phyloP scores from a whole-genome alignment of 2,329 filamentous ascomycete genomes.

The Pseudonectria foliicola region DNA sequence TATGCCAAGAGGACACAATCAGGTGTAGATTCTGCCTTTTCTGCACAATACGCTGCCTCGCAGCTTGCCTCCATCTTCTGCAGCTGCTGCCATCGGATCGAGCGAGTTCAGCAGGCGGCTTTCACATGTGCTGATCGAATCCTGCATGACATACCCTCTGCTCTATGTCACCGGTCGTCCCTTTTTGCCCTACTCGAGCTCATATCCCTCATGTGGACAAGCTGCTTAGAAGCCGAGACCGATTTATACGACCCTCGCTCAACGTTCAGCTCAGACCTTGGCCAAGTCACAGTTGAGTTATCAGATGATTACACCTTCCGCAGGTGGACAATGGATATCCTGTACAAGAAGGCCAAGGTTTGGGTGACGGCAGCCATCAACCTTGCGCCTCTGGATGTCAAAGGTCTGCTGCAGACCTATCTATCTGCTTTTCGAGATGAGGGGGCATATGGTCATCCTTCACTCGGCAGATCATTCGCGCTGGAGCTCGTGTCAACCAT shows the following conservation, averaged over 20 bases:
- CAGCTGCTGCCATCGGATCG: slow-evolving; percentile 87
- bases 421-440: slow-evolving; percentile 92
- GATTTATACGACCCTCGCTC: slow-evolving; percentile 88
- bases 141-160: slow-evolving; percentile 76
- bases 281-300: slow-evolving; percentile 77
- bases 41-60: slow-evolving; percentile 82
- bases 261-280: slow-evolving; percentile 68
- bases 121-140: slow-evolving; percentile 78
- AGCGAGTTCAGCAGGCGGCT: slow-evolving; percentile 83
- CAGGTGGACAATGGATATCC: slow-evolving; percentile 66
- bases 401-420: slow-evolving; percentile 92
- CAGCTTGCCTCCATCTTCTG: slow-evolving; percentile 83
- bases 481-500: slow-evolving; percentile 85
- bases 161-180: slow-evolving; percentile 81
- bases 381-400: slow-evolving; percentile 85
- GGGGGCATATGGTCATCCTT: slow-evolving; percentile 82
- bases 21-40: slow-evolving; percentile 68
- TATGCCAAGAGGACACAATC: slow-evolving; percentile 72
- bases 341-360: slow-evolving; percentile 67
- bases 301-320: slow-evolving; percentile 87
- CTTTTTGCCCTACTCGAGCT: slow-evolving; percentile 90
- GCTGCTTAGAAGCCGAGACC: slow-evolving; percentile 88
- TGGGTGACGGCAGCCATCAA: slow-evolving; percentile 81
- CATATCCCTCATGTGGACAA: slow-evolving; percentile 88
- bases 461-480: slow-evolving; percentile 87